Percentiles rank a stretch among this genome's conserved stretches.
Conservation (phyloP, 306 rosid species). For the Rosa multiflora region DNA sequence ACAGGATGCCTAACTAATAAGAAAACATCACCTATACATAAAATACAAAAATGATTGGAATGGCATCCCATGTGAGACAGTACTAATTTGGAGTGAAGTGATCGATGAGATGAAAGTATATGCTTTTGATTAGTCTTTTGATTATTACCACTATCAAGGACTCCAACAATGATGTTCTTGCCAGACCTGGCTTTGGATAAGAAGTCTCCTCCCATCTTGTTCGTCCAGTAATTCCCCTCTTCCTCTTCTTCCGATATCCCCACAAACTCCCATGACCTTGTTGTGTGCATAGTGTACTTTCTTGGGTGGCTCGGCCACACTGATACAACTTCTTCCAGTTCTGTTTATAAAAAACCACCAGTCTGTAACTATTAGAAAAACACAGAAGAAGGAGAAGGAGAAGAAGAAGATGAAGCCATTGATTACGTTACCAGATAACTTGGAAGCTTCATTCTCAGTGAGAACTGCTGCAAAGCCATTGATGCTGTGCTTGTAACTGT, state of each 20-base stretch:
- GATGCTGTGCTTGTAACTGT: conserved; percentile 78
- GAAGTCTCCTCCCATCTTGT: conserved; percentile 33
- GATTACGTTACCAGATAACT: conserved; percentile 53
- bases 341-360: conserved; percentile 1
- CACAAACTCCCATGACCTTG: conserved; percentile 40
- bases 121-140: too few relatives aligned
- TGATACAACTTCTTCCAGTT: conserved; percentile 29
- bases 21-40: not conserved
- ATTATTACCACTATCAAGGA: conserved; percentile 57
- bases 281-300: conserved; percentile 36
- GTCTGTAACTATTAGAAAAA: conserved; percentile 15
- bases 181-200: conserved; percentile 58
- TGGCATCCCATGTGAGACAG: conserved; percentile 26
- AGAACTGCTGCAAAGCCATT: conserved; percentile 97
- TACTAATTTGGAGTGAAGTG: not conserved
- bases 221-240: conserved; percentile 12
- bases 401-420: not conserved
- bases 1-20: not conserved
- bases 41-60: not conserved
- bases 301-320: conserved; percentile 28
- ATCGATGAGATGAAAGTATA: not conserved
- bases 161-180: conserved; percentile 59
- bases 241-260: conserved; percentile 29
- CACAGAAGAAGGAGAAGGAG: not conserved
- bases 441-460: conserved; percentile 57